Percentiles rank a stretch among this genome's conserved stretches.
phyloP scores from a whole-genome alignment of 2,329 filamentous ascomycete genomes.

The Beauveria asiatica region DNA sequence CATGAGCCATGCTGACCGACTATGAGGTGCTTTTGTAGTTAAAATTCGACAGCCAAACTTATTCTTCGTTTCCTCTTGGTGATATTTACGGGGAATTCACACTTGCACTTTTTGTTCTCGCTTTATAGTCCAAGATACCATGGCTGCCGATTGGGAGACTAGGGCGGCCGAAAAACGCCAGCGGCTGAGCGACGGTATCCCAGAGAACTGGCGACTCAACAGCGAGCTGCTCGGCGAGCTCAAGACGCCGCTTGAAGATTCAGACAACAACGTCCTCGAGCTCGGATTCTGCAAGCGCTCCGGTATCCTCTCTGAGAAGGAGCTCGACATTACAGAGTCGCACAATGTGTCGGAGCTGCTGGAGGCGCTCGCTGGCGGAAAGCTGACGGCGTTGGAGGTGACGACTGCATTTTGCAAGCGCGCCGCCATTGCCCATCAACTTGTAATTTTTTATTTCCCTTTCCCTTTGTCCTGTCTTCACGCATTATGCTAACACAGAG shows the following conservation, averaged over 20 bases:
- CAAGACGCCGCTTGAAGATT: constrained; percentile 5
- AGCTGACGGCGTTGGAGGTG: constrained; percentile 28
- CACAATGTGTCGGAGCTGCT: constrained; percentile 30
- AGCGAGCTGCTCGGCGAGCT: constrained; percentile 3
- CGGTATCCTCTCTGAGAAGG: constrained; percentile 31
- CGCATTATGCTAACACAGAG: not conserved
- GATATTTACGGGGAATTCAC: too few species aligned
- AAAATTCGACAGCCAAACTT: too few species aligned
- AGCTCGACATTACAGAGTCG: constrained; percentile 36
- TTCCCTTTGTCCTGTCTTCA: not conserved
- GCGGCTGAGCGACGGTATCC: constrained; percentile 8
- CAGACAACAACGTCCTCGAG: constrained; percentile 12
- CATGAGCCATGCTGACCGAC: too few species aligned
- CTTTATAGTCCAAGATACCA: not conserved
- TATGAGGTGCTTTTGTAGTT: too few species aligned
- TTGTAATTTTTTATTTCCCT: constrained; percentile 15
- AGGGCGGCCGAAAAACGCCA: constrained; percentile 7
- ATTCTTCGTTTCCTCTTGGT: too few species aligned
- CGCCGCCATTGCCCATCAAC: constrained; percentile 21
- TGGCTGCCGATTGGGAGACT: constrained; percentile 2
- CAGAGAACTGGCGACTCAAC: constrained; percentile 12
- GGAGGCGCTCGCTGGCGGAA: constrained; percentile 23
- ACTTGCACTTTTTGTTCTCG: too few species aligned
- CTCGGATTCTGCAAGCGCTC: constrained; percentile 14
- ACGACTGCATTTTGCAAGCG: constrained; percentile 24